Percentiles rank a stretch among this genome's conserved stretches.
These are phyloP conservation scores for Chrysopogon serrulatus DNA, from an alignment of 176 grass and related monocot genomes.

Conservation along the genomic window DNA sequence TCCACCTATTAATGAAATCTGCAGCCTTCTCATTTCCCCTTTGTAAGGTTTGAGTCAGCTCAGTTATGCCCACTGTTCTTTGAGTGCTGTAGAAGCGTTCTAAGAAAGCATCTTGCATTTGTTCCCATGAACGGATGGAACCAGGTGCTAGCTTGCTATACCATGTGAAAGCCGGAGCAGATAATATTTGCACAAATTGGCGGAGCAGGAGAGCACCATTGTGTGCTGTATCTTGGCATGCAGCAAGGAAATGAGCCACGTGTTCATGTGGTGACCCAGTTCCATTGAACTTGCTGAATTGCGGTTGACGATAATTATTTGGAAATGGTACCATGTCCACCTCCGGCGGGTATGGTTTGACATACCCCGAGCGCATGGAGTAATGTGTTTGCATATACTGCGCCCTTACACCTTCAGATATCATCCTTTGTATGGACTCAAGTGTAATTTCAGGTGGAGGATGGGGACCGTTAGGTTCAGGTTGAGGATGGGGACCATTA, in stretches of 20 bases:
- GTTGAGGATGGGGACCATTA: too few species aligned
- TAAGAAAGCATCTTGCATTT: background rate
- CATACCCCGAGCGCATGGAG: background rate
- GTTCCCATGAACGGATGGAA: background rate
- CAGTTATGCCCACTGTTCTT: background rate
- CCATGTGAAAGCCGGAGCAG: background rate
- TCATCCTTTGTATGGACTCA: too few species aligned
- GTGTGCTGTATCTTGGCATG: too few species aligned
- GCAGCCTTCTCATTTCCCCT: background rate
- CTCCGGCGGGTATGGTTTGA: too few species aligned
- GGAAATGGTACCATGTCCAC: too few species aligned
- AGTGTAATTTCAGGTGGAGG: too few species aligned
- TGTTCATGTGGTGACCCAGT: too few species aligned
- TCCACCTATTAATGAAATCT: background rate
- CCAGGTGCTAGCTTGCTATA: background rate
- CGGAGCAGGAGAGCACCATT: too few species aligned
- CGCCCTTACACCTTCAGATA: background rate
- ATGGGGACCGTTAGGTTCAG: too few species aligned
- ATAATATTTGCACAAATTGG: background rate
- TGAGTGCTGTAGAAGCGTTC: background rate
- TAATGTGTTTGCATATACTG: background rate
- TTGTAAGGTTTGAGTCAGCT: background rate
- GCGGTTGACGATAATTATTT: too few species aligned
- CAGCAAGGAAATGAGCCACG: too few species aligned
- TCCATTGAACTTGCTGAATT: too few species aligned